These are phyloP conservation scores for Kwoniella sp. DNA, from an alignment of 768 basidiomycete genomes.

Conservation along the genomic window DNA sequence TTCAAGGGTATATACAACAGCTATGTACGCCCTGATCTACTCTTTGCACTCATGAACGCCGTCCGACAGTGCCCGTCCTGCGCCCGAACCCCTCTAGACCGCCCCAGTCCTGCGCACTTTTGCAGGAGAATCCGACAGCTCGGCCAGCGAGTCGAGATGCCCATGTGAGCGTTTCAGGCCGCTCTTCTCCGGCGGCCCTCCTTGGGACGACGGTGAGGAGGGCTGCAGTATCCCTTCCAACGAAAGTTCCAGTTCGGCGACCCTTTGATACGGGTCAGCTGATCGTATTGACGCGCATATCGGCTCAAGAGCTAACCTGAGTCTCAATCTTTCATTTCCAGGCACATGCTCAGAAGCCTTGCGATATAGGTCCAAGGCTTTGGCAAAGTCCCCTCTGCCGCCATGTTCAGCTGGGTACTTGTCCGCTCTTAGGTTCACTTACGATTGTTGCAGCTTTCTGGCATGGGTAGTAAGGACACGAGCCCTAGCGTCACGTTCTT, in stretches of 20 bases:
- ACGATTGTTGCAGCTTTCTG: slow-evolving; percentile 76
- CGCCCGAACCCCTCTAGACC: background rate
- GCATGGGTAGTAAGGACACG: slow-evolving; percentile 79
- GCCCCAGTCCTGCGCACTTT: background rate
- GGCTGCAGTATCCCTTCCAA: slow-evolving; percentile 18
- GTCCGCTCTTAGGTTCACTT: slow-evolving; percentile 29
- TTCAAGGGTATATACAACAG: too few relatives aligned
- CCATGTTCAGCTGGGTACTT: background rate
- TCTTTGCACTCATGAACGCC: background rate
- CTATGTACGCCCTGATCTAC: background rate
- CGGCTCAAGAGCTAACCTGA: slow-evolving; percentile 62
- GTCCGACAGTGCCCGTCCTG: background rate
- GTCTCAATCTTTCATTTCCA: slow-evolving; percentile 77
- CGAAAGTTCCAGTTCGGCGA: slow-evolving; percentile 26
- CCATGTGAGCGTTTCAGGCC: slow-evolving; percentile 9
- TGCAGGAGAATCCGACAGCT: too few relatives aligned
- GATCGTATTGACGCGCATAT: background rate
- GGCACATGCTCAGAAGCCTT: slow-evolving; percentile 78
- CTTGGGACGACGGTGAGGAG: background rate
- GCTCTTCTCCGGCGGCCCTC: background rate
- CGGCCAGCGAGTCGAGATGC: slow-evolving; percentile 4
- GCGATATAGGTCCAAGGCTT: slow-evolving; percentile 74
- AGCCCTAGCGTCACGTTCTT: slow-evolving; percentile 74
- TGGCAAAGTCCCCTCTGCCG: slow-evolving; percentile 70
- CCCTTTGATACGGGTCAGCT: background rate